These are phyloP conservation scores for Pythium brachiatum DNA, from an alignment of 352 stramenopile species.

Conservation along the genomic window DNA sequence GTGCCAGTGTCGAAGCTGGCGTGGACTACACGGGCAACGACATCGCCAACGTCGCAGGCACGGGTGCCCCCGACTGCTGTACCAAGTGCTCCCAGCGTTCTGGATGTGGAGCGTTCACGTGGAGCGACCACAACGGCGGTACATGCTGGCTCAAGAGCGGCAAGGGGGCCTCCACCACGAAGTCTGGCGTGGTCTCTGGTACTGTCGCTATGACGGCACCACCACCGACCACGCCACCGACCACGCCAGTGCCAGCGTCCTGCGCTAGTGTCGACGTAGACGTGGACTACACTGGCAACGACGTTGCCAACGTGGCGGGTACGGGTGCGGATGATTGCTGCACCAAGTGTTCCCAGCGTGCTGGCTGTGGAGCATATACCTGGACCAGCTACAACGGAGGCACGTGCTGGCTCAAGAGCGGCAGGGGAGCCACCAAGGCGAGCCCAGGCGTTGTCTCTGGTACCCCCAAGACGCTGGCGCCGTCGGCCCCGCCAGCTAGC, in stretches of 20 bases:
- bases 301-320: slow-evolving; percentile 5
- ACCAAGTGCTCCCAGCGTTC: slow-evolving; percentile 13
- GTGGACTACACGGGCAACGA: slow-evolving; percentile 15
- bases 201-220: slow-evolving; percentile 8
- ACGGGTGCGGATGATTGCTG: slow-evolving; percentile 14
- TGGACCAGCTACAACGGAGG: neutral
- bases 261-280: neutral
- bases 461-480: slow-evolving; percentile 21
- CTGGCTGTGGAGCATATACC: neutral
- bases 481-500: neutral
- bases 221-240: neutral
- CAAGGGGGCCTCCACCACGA: slow-evolving; percentile 3
- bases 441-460: neutral
- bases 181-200: slow-evolving; percentile 4
- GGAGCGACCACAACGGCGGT: slow-evolving; percentile 47
- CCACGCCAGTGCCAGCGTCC: neutral
- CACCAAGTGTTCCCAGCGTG: slow-evolving; percentile 14
- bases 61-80: slow-evolving; percentile 14
- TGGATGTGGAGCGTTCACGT: slow-evolving; percentile 27
- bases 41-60: slow-evolving; percentile 5
- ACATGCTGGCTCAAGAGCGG: slow-evolving; percentile 57
- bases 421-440: slow-evolving; percentile 5
- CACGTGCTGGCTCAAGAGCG: slow-evolving; percentile 45
- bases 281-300: slow-evolving; percentile 16
- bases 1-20: neutral